These are phyloP conservation scores for Mimosa bimucronata DNA, from an alignment of 306 rosid genomes.

Conservation along the genomic window DNA sequence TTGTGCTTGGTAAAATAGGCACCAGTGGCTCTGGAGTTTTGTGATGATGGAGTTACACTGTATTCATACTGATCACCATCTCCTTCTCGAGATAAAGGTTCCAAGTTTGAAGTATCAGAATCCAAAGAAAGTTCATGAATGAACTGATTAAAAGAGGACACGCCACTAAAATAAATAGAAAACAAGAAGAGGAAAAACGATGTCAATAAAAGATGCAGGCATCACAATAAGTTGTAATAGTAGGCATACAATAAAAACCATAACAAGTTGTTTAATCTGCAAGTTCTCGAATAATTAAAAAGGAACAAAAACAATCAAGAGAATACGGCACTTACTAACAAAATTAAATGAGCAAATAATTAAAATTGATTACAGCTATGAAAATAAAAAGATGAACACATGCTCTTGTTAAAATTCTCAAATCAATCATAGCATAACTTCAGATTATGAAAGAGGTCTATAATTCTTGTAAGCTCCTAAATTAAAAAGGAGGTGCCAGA, in stretches of 20 bases:
- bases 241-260: conserved; percentile 12
- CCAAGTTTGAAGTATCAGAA: conserved; percentile 73
- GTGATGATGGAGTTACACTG: conserved; percentile 67
- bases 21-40: conserved; percentile 66
- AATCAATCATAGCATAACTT: not conserved
- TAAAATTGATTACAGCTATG: not conserved
- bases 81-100: conserved; percentile 68
- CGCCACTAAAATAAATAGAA: conserved; percentile 61
- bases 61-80: conserved; percentile 54
- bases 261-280: conserved; percentile 4
- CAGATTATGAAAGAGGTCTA: not conserved
- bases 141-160: conserved; percentile 87
- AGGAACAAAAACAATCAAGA: not conserved
- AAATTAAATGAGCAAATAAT: not conserved
- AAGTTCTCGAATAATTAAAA: not conserved
- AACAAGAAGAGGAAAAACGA: conserved; percentile 32
- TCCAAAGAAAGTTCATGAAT: conserved; percentile 88
- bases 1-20: conserved; percentile 45
- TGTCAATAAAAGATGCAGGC: conserved; percentile 26
- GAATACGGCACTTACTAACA: not conserved
- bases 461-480: not conserved
- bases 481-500: not conserved
- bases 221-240: conserved; percentile 1
- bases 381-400: not conserved
- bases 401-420: not conserved